Base-by-base conservation (phyloP, 73 alveolate genomes). In the Strombidium stylifer region DNA sequence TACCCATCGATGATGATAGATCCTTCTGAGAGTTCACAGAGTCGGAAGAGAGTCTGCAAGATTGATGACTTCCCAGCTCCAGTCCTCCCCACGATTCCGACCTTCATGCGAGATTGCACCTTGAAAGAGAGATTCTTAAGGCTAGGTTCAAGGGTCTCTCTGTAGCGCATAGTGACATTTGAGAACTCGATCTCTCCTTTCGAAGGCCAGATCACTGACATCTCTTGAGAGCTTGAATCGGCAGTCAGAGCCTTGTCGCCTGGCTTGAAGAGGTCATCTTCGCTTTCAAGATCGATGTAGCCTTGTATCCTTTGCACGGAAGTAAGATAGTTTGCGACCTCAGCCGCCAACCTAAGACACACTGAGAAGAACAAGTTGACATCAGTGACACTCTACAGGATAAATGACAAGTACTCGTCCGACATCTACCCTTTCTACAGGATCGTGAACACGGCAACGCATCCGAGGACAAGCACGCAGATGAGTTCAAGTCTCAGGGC, bases 131-230 rank as follows among this genome's bases (percentile, higher is more conserved):
- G 48, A 11, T 90, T 84, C 49, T 66, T 90, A 12, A 93, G 67
- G 1, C 87, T 93, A 14, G 69, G 55, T 59, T 89, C 94, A 14
- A 94, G 80, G 61, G 81, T 93, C 39, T 86, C 90, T 41, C 98
- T 84, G 73, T 92, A 92, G 57, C 73, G 80, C 0, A 73, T 68
- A 31, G 85, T 74, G 62, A 60, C 91, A 69, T 84, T 79, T 3
- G 51, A 61, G 53, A 90, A 83, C 39, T 81, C 72, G 6, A 93
- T 74, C 19, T 60, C 42, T 0, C 97, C 97, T 28, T 51, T 19
- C 2, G 74, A 53, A 30, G 96, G 96, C 96, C 96, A 87, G 28
- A 73, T 55, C n/a, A 49, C 57, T 26, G 28, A 25, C 66, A 8
- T 61, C 45, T 24, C 34, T n/a, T n/a, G n/a, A n/a, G n/a, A n/a